A percentile compares a stretch with the other conserved stretches of the same genome.
These are phyloP conservation scores for Colletotrichum plurivorum DNA, from an alignment of 2,329 filamentous ascomycete species.

Conservation along the genomic window DNA sequence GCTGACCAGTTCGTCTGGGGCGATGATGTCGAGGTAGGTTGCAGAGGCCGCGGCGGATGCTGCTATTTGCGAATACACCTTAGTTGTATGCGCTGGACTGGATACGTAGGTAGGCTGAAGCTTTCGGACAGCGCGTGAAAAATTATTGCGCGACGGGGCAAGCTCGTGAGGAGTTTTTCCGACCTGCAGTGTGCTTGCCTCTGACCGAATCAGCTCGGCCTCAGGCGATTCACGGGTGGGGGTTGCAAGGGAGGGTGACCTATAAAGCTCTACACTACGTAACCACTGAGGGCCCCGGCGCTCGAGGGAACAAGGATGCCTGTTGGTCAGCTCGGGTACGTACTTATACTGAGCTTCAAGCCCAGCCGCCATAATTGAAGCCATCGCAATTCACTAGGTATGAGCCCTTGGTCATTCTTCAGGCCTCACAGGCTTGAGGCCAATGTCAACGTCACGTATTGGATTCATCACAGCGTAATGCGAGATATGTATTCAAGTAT, in stretches of 20 bases:
- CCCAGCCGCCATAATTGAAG: too few relatives aligned
- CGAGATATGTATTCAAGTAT: too few relatives aligned
- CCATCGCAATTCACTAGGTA: too few relatives aligned
- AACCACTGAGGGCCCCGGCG: constrained; percentile 29
- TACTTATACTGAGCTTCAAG: too few relatives aligned
- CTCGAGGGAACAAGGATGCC: constrained; percentile 25
- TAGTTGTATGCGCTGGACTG: constrained; percentile 29
- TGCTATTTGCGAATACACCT: constrained; percentile 9
- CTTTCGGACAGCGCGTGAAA: constrained; percentile 38
- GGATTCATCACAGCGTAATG: too few relatives aligned
- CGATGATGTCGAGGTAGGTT: constrained; percentile 50
- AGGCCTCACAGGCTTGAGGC: too few relatives aligned
- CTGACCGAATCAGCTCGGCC: constrained; percentile 36
- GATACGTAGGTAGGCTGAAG: constrained; percentile 14
- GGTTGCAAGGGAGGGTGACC: constrained; percentile 30
- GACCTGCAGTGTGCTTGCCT: constrained; percentile 4
- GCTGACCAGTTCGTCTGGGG: constrained; percentile 27
- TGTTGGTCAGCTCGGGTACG: constrained; percentile 28
- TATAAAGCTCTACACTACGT: constrained; percentile 37
- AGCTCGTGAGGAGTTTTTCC: constrained; percentile 40
- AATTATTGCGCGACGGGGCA: constrained; percentile 42
- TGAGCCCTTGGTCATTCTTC: too few relatives aligned
- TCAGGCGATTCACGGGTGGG: constrained; percentile 38
- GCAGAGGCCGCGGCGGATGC: constrained; percentile 46
- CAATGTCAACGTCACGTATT: too few relatives aligned